Conservation (phyloP, 2,329 filamentous ascomycete genomes). For the Aspergillus piperis region DNA sequence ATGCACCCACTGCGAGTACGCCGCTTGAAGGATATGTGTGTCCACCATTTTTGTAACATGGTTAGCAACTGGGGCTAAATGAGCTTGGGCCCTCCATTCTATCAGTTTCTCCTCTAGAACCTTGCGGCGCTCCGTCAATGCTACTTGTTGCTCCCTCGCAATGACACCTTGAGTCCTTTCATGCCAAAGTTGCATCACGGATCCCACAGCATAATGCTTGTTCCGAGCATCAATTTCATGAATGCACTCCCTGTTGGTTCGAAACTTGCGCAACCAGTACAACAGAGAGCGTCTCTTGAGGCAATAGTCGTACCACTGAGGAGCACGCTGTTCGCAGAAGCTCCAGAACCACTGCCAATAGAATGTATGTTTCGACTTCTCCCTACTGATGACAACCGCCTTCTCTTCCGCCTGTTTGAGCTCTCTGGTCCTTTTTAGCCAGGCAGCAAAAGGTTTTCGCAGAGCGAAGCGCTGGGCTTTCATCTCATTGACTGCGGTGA, state of each 20-base stretch:
- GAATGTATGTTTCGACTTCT: conserved; percentile 32
- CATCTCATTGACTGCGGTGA: conserved; percentile 62
- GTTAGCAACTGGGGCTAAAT: conserved; percentile 44
- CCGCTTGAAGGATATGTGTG: conserved; percentile 47
- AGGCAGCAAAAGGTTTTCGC: conserved; percentile 57
- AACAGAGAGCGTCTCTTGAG: conserved; percentile 45
- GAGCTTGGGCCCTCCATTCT: conserved; percentile 46
- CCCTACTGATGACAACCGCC: conserved; percentile 33
- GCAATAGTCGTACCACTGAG: conserved; percentile 45
- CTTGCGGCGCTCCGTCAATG: conserved; percentile 33
- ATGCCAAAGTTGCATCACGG: conserved; percentile 38
- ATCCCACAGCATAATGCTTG: conserved; percentile 29
- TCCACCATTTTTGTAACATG: conserved; percentile 49
- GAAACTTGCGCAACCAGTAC: conserved; percentile 43
- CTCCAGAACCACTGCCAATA: conserved; percentile 50
- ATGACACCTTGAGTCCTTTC: conserved; percentile 32
- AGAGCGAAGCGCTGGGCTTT: conserved; percentile 55
- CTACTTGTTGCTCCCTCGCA: conserved; percentile 33
- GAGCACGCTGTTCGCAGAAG: conserved; percentile 47
- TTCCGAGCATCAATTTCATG: conserved; percentile 40
- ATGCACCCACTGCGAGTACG: conserved; percentile 54
- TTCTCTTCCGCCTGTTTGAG: conserved; percentile 38
- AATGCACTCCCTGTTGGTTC: conserved; percentile 42
- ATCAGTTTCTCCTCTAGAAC: conserved; percentile 40
- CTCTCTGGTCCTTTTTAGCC: conserved; percentile 48